Evolutionary conservation across 2,329 filamentous ascomycete genomes (phyloP), one percentile per base, ranked within the genome.

Genomic region (Phialophora verrucosa): DNA sequence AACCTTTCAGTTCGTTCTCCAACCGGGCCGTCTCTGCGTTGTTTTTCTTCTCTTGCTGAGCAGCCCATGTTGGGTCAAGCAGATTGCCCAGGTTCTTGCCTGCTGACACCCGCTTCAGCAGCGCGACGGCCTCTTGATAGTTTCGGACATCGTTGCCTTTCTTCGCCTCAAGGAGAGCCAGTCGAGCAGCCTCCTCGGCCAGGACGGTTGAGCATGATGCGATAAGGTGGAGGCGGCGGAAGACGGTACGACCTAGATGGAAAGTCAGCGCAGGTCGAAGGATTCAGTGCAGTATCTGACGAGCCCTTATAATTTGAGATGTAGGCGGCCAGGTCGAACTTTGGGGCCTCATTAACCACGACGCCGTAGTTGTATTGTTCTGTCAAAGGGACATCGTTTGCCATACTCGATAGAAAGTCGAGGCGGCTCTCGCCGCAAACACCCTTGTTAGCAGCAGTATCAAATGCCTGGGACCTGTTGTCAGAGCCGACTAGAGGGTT

Each of bases 281-380:
- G 10, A 35, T 8, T n/a, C 20, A 35, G 42, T 27, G 27, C 7
- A n/a, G 32, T 14, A 20, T 27, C 10, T 60, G 5, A 20, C 81
- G 54, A 80, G 93, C 93, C 92, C 76, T 83, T 85, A 79, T 98
- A 99, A 76, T 97, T 96, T 71, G 90, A 85, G 58, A 97, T 90
- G 78, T 97, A 98, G 44, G 90, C 87, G 68, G 97, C 92, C 50
- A 99, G 85, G 74, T 98, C 95, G 72, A 98, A 90, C 76, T 94
- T 97, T 10, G 94, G 93, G 6, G 86, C 79, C 56, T 92, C 69
- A 27, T 65, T 47, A n/a, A 71, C 69, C 31, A 62, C 49, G 56
- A 69, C 50, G 12, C 55, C 57, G 50, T 67, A 71, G 51, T 44
- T 57, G 23, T 64, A 55, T 35, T 64, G 67, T 6, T 68, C 64